Base-by-base conservation (phyloP, 768 basidiomycete species). In the Mycena maculata region DNA sequence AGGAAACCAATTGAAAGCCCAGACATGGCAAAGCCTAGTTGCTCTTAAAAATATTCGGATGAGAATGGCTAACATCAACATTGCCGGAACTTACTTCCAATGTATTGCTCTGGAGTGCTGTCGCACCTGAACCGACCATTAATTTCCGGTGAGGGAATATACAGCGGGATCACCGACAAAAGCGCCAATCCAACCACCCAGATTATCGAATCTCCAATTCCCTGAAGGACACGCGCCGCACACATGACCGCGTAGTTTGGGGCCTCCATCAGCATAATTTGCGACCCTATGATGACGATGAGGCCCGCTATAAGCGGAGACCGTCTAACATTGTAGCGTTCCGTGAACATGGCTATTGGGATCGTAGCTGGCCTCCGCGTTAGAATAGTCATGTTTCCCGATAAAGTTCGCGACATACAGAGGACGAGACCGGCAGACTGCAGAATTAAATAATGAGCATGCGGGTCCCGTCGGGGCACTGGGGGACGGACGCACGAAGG, bases 111-210 rank as follows among this genome's bases (percentile, higher is more conserved):
- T 13, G 89, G 87, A 3, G 85, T 81, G 27, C 82, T 82, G 67
- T 90, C 89, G 65, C 87, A 89, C 42, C 89, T 89, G 53, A 25
- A 20, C 3, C 15, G 27, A 20, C 39, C 38, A 33, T 31, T 9
- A 58, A 47, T 20, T 31, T 16, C 15, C 25, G 18, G 11, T 39
- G 22, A 39, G 13, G 30, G 11, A 45, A 10, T 12, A 6, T 5
- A 22, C 15, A 44, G 11, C 18, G 4, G 53, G 22, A 36, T 12
- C 39, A 70, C 79, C 72, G 71, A 88, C 88, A 90, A 73, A 30
- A 90, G 78, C 27, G 89, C 88, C 33, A 90, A 70, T 2, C 89
- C 89, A 22, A 89, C 85, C 0, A 88, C 82, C 88, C 88, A 90
- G 11, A 90, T 81, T 75, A 88, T 81, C 7, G 88, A 85, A 0